phyloP scores from a whole-genome alignment of 2,329 filamentous ascomycete genomes.

The Alternaria triticina region DNA sequence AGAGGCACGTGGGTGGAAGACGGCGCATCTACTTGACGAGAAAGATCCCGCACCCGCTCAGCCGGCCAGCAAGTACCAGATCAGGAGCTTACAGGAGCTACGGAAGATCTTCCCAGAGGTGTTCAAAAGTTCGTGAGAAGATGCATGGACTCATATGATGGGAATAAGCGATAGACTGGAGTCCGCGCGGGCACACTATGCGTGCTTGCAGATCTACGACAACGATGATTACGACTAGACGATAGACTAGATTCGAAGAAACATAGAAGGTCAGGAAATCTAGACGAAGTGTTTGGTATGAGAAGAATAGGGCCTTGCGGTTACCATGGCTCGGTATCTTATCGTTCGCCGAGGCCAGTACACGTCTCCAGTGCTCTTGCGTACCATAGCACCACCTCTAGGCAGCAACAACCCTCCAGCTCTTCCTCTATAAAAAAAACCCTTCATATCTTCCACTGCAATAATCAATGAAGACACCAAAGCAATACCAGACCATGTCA shows the following conservation, averaged over 20 bases:
- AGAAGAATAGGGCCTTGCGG: not conserved
- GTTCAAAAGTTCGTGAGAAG: conserved; percentile 66
- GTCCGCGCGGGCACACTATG: not conserved
- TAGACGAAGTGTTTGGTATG: not conserved
- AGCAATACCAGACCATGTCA: conserved; percentile 49
- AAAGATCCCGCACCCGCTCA: conserved; percentile 67
- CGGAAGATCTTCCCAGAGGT: conserved; percentile 79
- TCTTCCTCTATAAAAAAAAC: not conserved
- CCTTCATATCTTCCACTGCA: not conserved
- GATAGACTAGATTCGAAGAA: not conserved
- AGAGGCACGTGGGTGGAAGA: conserved; percentile 81
- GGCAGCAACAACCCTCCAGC: not conserved
- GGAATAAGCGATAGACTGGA: not conserved
- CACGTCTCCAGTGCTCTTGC: not conserved
- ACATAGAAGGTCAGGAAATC: not conserved
- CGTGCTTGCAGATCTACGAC: not conserved
- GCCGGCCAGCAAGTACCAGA: conserved; percentile 75
- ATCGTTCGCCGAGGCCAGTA: not conserved
- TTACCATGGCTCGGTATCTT: not conserved
- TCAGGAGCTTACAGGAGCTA: conserved; percentile 77
- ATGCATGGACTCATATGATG: not conserved
- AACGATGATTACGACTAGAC: not conserved
- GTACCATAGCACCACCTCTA: not conserved
- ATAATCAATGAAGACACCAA: conserved; percentile 27
- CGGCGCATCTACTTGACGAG: conserved; percentile 84